Evolutionary conservation across 2,329 filamentous ascomycete genomes (phyloP), one percentile per base, ranked within the genome.

Genomic region (Penicillium sp.): DNA sequence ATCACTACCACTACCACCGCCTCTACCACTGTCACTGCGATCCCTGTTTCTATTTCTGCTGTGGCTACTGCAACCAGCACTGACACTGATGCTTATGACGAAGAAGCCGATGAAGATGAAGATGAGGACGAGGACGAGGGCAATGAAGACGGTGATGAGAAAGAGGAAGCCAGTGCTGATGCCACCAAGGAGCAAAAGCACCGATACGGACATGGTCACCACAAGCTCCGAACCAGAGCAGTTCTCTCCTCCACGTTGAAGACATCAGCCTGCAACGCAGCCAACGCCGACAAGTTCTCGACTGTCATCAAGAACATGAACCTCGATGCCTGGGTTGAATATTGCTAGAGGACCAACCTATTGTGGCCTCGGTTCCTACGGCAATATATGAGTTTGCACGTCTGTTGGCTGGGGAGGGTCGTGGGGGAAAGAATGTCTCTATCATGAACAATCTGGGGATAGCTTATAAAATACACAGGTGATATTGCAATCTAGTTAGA

Each of bases 241-340:
- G 23, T 33, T 23, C 43, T 57, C 6, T 53, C 55, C 2, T 38
- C 36, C n/a, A 33, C 29, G 6, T 60, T 74, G 61, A 70, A 78
- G 63, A 59, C 71, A 6, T 66, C 70, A 4, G 78, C 79, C 25
- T 88, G 85, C 68, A 73, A 76, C 17, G 79, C 78, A 4, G 61
- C 69, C 2, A 81, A 76, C 2, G 78, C 79, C 1, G 68, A 75
- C 1, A 75, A 76, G 0, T 89, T 89, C 67, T 88, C 84, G 57
- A 89, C 83, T 7, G 78, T 89, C 31, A 77, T 89, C 59, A 89
- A 89, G 78, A 84, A 83, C 64, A 84, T 87, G 81, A 72, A 83
- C 48, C 73, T 89, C 45, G 82, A 87, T 63, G 82, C 82, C 1
- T 89, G 85, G 84, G 81, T 86, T 3, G 73, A 85, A 70, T 83